A percentile compares a stretch with the other conserved stretches of the same genome.
Conservation (phyloP, 2,329 filamentous ascomycete genomes). For the Fusarium xylarioides region DNA sequence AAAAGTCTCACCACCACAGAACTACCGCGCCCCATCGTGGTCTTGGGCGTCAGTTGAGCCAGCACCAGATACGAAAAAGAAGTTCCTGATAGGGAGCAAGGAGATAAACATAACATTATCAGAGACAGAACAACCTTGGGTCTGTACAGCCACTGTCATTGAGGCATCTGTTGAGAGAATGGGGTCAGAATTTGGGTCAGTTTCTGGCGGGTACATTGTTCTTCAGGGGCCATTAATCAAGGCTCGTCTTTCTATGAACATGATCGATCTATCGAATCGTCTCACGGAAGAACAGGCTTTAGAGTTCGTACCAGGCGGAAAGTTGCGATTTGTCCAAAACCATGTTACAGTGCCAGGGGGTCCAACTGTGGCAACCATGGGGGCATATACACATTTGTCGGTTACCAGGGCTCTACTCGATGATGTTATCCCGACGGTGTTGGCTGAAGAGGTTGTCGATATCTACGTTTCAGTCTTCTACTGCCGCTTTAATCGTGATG, state of each 20-base stretch:
- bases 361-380: neutral
- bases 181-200: slow-evolving; percentile 20
- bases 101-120: neutral
- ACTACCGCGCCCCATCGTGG: slow-evolving; percentile 35
- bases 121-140: slow-evolving; percentile 15
- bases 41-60: slow-evolving; percentile 32
- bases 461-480: slow-evolving; percentile 22
- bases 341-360: neutral
- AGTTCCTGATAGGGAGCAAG: slow-evolving; percentile 6
- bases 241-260: slow-evolving; percentile 12
- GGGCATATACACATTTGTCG: neutral
- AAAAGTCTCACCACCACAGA: slow-evolving; percentile 23
- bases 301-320: slow-evolving; percentile 28
- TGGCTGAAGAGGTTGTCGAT: neutral
- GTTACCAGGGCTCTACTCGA: slow-evolving; percentile 10
- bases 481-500: neutral
- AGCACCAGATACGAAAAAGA: neutral
- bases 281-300: slow-evolving; percentile 25
- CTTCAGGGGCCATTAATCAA: slow-evolving; percentile 27
- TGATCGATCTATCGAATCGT: slow-evolving; percentile 13
- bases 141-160: neutral
- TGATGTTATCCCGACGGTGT: neutral
- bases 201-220: slow-evolving; percentile 9
- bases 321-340: slow-evolving; percentile 18
- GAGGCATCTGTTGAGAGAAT: slow-evolving; percentile 12